Percentiles rank a stretch among this genome's conserved stretches.
Conservation (phyloP, 169 alveolate genomes). For the Plasmodium vivax region DNA sequence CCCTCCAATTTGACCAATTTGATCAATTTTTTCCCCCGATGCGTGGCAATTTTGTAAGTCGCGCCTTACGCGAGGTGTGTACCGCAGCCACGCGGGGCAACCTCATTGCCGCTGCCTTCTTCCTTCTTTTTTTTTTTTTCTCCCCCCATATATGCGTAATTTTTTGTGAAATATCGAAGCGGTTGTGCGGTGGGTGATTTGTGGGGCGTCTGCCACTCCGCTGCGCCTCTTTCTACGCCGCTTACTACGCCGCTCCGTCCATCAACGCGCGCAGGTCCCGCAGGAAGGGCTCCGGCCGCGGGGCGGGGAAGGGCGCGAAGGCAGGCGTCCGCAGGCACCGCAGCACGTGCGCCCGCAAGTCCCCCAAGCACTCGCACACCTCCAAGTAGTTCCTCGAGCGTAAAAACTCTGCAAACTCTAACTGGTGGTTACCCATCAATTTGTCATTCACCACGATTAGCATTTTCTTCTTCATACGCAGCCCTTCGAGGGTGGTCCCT, state of each 20-base stretch:
- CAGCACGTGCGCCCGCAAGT: slow-evolving; percentile 13
- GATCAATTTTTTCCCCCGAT: background rate
- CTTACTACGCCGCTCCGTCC: background rate
- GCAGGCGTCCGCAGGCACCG: slow-evolving; percentile 62
- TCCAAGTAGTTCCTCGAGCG: slow-evolving; percentile 46
- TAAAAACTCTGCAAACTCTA: slow-evolving; percentile 81
- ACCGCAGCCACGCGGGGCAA: too few relatives aligned
- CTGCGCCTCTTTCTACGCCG: background rate
- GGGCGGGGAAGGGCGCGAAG: slow-evolving; percentile 47
- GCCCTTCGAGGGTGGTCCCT: slow-evolving; percentile 87
- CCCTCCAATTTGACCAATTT: too few relatives aligned
- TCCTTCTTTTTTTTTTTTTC: too few relatives aligned
- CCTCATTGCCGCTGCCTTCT: background rate
- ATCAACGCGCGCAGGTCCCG: slow-evolving; percentile 13
- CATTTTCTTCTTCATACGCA: slow-evolving; percentile 83
- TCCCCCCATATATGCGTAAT: background rate
- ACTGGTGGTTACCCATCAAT: slow-evolving; percentile 87
- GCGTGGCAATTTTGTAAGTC: background rate
- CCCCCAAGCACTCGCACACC: slow-evolving; percentile 47
- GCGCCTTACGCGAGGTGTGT: background rate
- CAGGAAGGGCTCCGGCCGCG: slow-evolving; percentile 17
- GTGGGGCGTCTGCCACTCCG: background rate
- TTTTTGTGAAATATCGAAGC: background rate
- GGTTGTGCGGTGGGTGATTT: background rate
- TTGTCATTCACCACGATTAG: slow-evolving; percentile 86